Percentiles rank a stretch among this genome's conserved stretches.
Evolutionary conservation across 169 alveolate genomes (phyloP).

Genomic region (Plasmodium inui): DNA sequence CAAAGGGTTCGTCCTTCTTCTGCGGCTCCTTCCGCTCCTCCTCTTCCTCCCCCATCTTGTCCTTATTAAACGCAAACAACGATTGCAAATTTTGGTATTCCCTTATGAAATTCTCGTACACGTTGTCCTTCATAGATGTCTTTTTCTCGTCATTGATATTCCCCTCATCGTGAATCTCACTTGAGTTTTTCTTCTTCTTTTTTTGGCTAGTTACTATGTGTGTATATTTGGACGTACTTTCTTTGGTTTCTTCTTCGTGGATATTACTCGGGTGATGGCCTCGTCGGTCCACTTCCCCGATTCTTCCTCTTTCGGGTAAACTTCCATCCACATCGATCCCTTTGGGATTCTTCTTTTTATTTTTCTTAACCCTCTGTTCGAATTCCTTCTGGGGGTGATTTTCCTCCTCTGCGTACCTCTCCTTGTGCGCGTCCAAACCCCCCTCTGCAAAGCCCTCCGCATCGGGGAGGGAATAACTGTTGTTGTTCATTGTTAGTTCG

Average conservation of each 20-base stretch:
- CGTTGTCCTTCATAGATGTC: conserved; percentile 36
- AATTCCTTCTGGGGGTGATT: background rate
- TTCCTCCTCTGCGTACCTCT: background rate
- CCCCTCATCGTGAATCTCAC: background rate
- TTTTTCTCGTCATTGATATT: background rate
- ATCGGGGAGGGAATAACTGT: background rate
- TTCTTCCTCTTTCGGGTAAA: background rate
- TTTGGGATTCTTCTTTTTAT: background rate
- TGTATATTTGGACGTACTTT: background rate
- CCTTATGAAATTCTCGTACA: conserved; percentile 58
- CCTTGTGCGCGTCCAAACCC: background rate
- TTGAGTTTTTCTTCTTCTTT: background rate
- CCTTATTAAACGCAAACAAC: conserved; percentile 34
- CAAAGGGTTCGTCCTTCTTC: background rate
- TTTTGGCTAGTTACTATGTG: background rate
- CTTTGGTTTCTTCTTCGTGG: background rate
- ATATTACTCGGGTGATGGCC: background rate
- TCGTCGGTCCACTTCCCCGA: background rate
- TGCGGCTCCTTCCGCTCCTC: background rate
- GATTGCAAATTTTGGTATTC: conserved; percentile 65
- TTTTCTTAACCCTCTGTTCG: background rate
- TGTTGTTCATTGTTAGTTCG: background rate
- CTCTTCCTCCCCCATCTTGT: background rate
- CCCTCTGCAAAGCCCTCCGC: background rate
- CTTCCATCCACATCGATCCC: background rate